Percentiles rank a stretch among this genome's conserved stretches.
phyloP scores from a whole-genome alignment of 1,284 basidiomycete species.

The Peniophora sp. region DNA sequence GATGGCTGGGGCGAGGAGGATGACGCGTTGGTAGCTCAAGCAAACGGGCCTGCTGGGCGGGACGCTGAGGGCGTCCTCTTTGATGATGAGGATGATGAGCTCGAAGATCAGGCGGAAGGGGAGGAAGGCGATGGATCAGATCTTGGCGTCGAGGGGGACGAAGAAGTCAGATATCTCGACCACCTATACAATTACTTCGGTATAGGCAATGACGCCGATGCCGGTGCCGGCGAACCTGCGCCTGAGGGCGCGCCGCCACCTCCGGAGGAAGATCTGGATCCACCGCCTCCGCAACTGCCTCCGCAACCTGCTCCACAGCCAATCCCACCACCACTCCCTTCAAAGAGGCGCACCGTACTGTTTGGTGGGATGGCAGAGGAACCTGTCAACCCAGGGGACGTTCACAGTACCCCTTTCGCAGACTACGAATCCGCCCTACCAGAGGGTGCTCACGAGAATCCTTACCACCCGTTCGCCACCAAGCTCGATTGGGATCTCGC shows the following conservation, averaged over 20 bases:
- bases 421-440: not conserved
- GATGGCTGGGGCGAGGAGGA: no score
- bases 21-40: no score
- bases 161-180: not conserved
- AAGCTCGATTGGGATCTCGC: slow-evolving; percentile 3
- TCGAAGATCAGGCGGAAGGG: not conserved
- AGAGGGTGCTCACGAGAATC: not conserved
- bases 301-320: no score
- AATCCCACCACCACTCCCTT: not conserved
- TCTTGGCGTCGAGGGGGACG: not conserved
- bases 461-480: not conserved
- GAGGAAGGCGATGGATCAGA: not conserved
- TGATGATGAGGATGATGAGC: not conserved
- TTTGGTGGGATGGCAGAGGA: not conserved
- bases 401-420: not conserved
- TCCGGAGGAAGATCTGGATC: not conserved
- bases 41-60: no score
- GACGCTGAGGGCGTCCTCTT: no score
- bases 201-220: not conserved
- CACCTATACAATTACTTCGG: not conserved
- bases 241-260: not conserved
- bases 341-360: not conserved
- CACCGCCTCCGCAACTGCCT: no score
- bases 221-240: not conserved
- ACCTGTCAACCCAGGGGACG: not conserved